Evolutionary conservation across 2,329 filamentous ascomycete species (phyloP), one percentile per base, ranked within the genome.

Genomic region (Ceratocystis harringtonii): DNA sequence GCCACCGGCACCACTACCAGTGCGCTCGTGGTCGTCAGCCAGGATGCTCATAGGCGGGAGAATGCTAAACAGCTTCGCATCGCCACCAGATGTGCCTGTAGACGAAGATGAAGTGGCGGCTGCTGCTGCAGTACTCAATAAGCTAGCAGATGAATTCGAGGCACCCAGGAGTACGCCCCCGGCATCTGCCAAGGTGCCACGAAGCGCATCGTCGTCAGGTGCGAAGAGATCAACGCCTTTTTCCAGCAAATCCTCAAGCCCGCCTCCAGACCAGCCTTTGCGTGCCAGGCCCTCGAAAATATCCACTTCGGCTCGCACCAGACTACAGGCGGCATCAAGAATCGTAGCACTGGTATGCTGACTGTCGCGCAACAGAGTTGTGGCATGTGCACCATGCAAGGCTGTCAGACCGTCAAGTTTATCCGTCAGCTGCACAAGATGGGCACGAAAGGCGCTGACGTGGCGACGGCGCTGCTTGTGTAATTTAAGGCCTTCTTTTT

Each of bases 281-380:
- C 84, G 76, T 22, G 85, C 84, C 28, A 88, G 74, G 28, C 81
- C 78, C 75, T 88, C 85, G 66, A 86, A 87, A 32, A 88, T 87
- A 73, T 88, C 85, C 22, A 88, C 82, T 74, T 88, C 85, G 65
- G 85, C 85, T 19, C 85, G 77, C 12, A 87, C 84, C 10, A 88
- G 78, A 68, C 81, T 84, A 70, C 84, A 86, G 70, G 82, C 81
- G 19, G 84, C 83, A 66, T 87, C 84, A 19, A 86, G 79, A 69
- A 87, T 85, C 69, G 78, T 78, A 30, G 74, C 77, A 70, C 83
- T 85, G 69, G 84, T 84, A 69, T 86, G 84, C 73, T 87, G 84
- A 71, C 82, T 83, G 71, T 87, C 84, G 67, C 82, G 75, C 64
- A 87, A 73, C 69, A 87, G 70, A 0, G 80, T 79, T 36, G 81